phyloP scores from a whole-genome alignment of 495 filamentous ascomycete genomes.

The Talaromyces stipitatus region DNA sequence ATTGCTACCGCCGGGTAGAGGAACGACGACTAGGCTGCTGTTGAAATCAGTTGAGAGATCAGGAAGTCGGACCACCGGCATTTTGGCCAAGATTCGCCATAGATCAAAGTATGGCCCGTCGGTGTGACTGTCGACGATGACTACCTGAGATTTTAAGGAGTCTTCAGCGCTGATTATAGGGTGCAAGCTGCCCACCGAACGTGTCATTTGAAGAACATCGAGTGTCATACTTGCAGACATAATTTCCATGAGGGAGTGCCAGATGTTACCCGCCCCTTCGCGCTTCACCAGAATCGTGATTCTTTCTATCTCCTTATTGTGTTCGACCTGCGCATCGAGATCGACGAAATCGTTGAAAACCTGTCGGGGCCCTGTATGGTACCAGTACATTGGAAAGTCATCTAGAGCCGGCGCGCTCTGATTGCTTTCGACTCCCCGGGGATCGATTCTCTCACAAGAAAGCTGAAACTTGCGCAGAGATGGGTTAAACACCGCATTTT shows the following conservation, averaged over 20 bases:
- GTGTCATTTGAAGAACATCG: conserved; percentile 23
- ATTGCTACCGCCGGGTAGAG: conserved; percentile 26
- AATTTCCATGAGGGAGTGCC: conserved; percentile 35
- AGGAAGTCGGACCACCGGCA: conserved; percentile 15
- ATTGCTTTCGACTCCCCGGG: background rate
- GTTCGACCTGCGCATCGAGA: background rate
- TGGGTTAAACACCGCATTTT: conserved; percentile 9
- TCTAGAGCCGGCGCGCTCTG: conserved; percentile 2
- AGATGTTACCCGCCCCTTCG: conserved; percentile 25
- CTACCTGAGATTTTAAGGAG: conserved; percentile 19
- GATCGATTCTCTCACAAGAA: conserved; percentile 3
- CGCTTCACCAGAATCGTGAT: conserved; percentile 27
- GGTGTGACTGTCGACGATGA: conserved; percentile 24
- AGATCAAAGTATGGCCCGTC: conserved; percentile 28
- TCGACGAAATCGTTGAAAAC: conserved; percentile 2
- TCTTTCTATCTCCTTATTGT: background rate
- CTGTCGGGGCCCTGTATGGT: conserved; percentile 12
- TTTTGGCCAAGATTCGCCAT: conserved; percentile 24
- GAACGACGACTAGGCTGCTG: conserved; percentile 26
- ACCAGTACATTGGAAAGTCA: conserved; percentile 13
- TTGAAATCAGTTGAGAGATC: conserved; percentile 11
- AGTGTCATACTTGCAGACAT: conserved; percentile 26
- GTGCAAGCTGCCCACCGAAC: background rate
- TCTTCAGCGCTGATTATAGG: conserved; percentile 15
- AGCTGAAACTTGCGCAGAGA: conserved; percentile 7